Base-by-base conservation (phyloP, 108 stramenopile genomes). In the Cyclostephanos invisitatus region DNA sequence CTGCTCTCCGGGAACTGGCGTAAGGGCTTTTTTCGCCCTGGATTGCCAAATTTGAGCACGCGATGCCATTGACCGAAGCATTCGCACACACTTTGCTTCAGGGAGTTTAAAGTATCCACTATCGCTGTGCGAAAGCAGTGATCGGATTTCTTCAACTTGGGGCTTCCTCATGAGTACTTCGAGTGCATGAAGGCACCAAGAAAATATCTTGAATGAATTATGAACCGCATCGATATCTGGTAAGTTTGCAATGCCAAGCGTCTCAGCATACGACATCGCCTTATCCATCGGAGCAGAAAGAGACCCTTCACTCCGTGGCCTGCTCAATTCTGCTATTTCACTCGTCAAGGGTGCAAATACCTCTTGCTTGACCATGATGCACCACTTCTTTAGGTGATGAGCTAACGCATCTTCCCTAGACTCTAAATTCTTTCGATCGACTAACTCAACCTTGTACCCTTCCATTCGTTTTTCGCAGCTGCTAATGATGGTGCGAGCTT, bases 1-100 rank as follows among this genome's bases (percentile, higher is more conserved):
- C 50, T 47, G 76, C 18, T 83, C 83, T 8, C 85, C 87, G 15
- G 68, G 68, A 53, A 77, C 78, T 17, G 87, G 82, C 55, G 73
- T 66, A 2, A 92, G 74, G 15, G 86, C 84, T 64, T 87, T 88
- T 35, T 73, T 59, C 27, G 73, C 82, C 64, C 87, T 89, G 11
- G 67, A 38, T 66, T 86, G 85, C 89, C 82, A 88, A 42, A 83
- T 56, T 18, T 56, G 74, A 20, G 87, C 83, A 47, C 84, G 68
- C 18, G 84, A 81, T 20, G 72, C 37, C 58, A 89, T 89, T 25
- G 83, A 72, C 47, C 84, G 89, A 64, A 92, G 60, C 64, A 83
- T 83, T 35, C 82, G 73, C 7, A 86, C 50, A 42, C 84, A 88
- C 68, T 88, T 89, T 37, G 88, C 87, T 60, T 92, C 91, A 12